Evolutionary conservation across 148 eudicot species (phyloP), one percentile per base, ranked within the genome.

Genomic region (Pouteria glomerata): DNA sequence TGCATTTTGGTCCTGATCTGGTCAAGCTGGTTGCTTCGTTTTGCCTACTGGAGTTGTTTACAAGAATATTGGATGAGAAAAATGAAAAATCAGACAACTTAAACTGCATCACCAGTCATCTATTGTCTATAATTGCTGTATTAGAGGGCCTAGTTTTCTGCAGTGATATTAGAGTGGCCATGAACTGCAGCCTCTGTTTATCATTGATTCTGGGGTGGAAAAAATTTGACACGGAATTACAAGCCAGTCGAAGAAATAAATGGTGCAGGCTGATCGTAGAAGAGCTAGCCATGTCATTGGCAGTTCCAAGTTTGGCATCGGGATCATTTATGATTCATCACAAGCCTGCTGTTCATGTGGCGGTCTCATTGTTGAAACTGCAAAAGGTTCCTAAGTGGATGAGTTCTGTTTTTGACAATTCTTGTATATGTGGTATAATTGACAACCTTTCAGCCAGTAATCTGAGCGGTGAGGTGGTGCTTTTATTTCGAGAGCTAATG

Each of bases 221-320:
- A 80, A 79, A 80, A 37, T 85, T 76, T 14, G 77, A 80, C 33
- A 47, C 57, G 11, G 82, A 78, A 29, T 71, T 66, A 63, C 68
- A 75, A 41, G 72, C 78, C 50, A 66, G 56, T 23, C 63, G 73
- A 68, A 80, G 71, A 64, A 76, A 78, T 65, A 80, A 72, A 13
- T 95, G 97, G 98, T 91, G 86, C 78, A 84, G 86, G 77, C 73
- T 89, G 72, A 87, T 95, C 71, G 87, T 88, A 31, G 98, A 95
- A 81, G 98, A 95, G 77, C 77, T 95, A 47, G 92, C 84, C 67
- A 79, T 83, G 88, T 89, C 87, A 61, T 77, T 91, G 82, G 87
- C 89, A 12, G 83, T 76, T 79, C 90, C 99, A 58, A 66, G 69
- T 72, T 77, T 87, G 66, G 81, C 88, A 15, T 88, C 98, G 37